Conservation (phyloP, 2,329 filamentous ascomycete genomes). For the Alternaria incomplexa region DNA sequence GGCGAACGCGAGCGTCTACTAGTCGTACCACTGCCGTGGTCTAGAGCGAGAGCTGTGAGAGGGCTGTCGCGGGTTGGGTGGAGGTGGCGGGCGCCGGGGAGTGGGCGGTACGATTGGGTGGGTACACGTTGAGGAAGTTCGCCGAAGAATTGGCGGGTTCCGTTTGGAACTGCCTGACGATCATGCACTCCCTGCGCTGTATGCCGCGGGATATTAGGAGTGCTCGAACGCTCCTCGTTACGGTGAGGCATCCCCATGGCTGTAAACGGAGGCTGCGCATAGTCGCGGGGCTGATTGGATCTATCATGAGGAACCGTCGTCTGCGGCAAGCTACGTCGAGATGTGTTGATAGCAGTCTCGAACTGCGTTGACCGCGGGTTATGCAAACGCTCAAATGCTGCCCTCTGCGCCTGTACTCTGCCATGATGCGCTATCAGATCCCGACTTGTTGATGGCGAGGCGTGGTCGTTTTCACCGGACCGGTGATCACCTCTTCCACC, state of each 20-base stretch:
- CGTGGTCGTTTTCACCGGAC: conserved; percentile 32
- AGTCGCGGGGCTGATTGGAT: conserved; percentile 16
- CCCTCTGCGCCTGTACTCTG: conserved; percentile 22
- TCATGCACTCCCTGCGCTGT: background rate
- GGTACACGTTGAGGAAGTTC: background rate
- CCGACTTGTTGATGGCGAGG: background rate
- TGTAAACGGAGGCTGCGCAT: background rate
- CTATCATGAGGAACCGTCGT: conserved; percentile 12
- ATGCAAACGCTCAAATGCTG: conserved; percentile 22
- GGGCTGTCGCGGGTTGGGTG: conserved; percentile 8
- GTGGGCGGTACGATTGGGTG: background rate
- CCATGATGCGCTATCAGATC: background rate
- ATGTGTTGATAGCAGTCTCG: background rate
- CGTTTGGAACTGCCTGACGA: background rate
- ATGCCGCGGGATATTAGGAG: background rate
- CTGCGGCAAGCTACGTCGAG: conserved; percentile 21
- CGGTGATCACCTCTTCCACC: conserved; percentile 17
- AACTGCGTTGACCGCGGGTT: conserved; percentile 2
- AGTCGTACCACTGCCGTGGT: conserved; percentile 16
- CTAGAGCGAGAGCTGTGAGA: conserved; percentile 10
- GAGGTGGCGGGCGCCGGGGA: background rate
- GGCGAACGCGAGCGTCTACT: conserved; percentile 18
- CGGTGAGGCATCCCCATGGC: background rate
- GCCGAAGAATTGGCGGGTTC: background rate
- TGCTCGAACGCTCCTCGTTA: conserved; percentile 13